These are phyloP conservation scores for Phytophthora palmivora DNA, from an alignment of 352 stramenopile species.

Conservation along the genomic window DNA sequence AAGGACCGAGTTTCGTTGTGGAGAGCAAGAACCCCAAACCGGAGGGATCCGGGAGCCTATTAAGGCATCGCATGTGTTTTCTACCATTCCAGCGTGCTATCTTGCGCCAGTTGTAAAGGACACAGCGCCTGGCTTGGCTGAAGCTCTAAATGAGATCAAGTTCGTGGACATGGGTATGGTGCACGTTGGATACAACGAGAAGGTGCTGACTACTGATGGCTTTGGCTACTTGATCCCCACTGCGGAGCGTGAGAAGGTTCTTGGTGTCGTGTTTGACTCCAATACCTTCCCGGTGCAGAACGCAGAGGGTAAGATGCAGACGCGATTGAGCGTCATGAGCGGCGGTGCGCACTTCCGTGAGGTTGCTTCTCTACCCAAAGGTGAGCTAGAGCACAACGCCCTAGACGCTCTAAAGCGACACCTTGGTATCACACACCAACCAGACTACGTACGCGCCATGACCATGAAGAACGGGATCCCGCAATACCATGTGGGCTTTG, in stretches of 20 bases:
- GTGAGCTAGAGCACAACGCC: conserved; percentile 67
- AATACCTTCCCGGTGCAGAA: conserved; percentile 91
- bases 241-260: conserved; percentile 70
- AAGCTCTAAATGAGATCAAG: conserved; percentile 66
- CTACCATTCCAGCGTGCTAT: conserved; percentile 72
- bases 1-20: conserved; percentile 45
- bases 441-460: conserved; percentile 65
- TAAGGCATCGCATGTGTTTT: conserved; percentile 75
- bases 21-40: conserved; percentile 43
- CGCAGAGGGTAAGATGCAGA: conserved; percentile 47
- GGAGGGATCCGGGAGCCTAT: conserved; percentile 46
- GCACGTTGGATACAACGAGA: conserved; percentile 74
- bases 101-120: conserved; percentile 55
- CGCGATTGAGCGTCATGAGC: conserved; percentile 85
- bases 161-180: conserved; percentile 88
- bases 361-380: conserved; percentile 46
- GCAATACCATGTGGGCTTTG: conserved; percentile 88
- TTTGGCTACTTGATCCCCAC: conserved; percentile 90
- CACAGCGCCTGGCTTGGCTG: conserved; percentile 52
- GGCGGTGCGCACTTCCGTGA: conserved; percentile 82
- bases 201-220: conserved; percentile 67
- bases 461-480: conserved; percentile 75
- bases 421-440: conserved; percentile 63
- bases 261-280: conserved; percentile 90
- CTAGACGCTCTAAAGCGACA: conserved; percentile 76